These are phyloP conservation scores for Hypoxylon cercidicola DNA, from an alignment of 495 filamentous ascomycete genomes.

Conservation along the genomic window DNA sequence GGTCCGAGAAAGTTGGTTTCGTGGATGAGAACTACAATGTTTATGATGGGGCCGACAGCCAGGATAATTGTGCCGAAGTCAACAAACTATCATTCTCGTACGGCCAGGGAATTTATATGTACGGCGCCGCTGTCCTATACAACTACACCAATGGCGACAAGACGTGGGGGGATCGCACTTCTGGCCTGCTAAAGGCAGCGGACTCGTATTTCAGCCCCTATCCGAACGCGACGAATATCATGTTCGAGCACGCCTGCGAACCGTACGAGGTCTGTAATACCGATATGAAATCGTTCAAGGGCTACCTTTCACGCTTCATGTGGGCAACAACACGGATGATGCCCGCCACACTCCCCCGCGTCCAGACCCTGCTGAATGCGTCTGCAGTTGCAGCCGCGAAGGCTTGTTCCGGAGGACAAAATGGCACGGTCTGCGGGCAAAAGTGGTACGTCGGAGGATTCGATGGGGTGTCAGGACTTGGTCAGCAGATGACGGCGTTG, in stretches of 20 bases:
- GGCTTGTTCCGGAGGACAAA: constrained; percentile 68
- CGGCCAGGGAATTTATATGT: constrained; percentile 71
- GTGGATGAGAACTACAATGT: constrained; percentile 61
- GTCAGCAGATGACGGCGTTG: constrained; percentile 77
- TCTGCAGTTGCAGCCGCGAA: constrained; percentile 73
- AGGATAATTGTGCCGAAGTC: constrained; percentile 55
- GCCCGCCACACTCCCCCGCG: constrained; percentile 62
- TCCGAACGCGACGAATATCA: constrained; percentile 61
- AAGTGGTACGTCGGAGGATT: constrained; percentile 72
- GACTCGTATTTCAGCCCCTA: constrained; percentile 47
- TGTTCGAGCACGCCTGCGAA: constrained; percentile 82
- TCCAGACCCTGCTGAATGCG: constrained; percentile 62
- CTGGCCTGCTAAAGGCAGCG: constrained; percentile 57
- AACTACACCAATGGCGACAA: constrained; percentile 65
- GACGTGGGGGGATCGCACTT: constrained; percentile 63
- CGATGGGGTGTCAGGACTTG: constrained; percentile 70
- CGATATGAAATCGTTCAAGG: constrained; percentile 84
- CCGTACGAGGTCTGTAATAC: constrained; percentile 67
- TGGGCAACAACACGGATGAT: constrained; percentile 69
- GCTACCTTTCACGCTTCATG: constrained; percentile 80
- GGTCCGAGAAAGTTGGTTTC: constrained; percentile 65
- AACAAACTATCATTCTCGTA: constrained; percentile 69
- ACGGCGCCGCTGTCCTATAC: constrained; percentile 73
- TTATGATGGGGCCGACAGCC: constrained; percentile 64
- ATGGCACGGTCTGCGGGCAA: constrained; percentile 72